Conservation (phyloP, 2,329 filamentous ascomycete species). For the Aspergillus awamori region DNA sequence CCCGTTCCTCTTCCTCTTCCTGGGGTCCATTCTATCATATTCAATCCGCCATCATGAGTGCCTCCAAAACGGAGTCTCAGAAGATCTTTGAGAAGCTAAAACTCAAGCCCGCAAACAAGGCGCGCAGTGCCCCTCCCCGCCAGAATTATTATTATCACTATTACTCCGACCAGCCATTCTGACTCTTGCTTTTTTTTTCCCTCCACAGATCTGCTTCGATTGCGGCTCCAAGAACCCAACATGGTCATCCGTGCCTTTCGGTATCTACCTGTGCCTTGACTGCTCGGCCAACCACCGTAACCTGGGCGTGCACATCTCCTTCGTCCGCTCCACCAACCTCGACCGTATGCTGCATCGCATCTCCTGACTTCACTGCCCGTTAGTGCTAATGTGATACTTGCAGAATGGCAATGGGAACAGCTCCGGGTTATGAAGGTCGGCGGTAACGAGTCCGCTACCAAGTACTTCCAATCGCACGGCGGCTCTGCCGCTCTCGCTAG, state of each 20-base stretch:
- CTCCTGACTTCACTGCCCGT: not conserved
- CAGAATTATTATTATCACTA: constrained; percentile 11
- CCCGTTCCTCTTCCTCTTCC: constrained; percentile 4
- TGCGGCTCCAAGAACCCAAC: constrained; percentile 97
- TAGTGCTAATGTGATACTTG: constrained; percentile 25
- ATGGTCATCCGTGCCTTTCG: constrained; percentile 96
- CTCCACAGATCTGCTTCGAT: constrained; percentile 86
- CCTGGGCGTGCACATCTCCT: constrained; percentile 97
- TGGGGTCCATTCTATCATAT: constrained; percentile 9
- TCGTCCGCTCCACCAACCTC: constrained; percentile 96
- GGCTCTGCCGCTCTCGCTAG: constrained; percentile 90
- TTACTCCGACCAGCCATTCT: constrained; percentile 9
- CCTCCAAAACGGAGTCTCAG: constrained; percentile 91
- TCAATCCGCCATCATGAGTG: constrained; percentile 56
- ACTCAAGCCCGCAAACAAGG: constrained; percentile 92
- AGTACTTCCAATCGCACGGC: constrained; percentile 96
- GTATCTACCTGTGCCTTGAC: constrained; percentile 97
- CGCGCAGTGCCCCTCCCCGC: constrained; percentile 50
- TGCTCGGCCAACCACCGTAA: constrained; percentile 97
- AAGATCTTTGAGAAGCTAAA: constrained; percentile 98
- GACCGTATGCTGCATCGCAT: constrained; percentile 71
- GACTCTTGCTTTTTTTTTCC: constrained; percentile 16
- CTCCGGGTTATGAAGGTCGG: constrained; percentile 97
- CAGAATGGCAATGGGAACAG: constrained; percentile 99
- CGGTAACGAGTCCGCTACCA: constrained; percentile 95